phyloP scores from a whole-genome alignment of 1,284 basidiomycete genomes.

The Hemileia vastatrix region DNA sequence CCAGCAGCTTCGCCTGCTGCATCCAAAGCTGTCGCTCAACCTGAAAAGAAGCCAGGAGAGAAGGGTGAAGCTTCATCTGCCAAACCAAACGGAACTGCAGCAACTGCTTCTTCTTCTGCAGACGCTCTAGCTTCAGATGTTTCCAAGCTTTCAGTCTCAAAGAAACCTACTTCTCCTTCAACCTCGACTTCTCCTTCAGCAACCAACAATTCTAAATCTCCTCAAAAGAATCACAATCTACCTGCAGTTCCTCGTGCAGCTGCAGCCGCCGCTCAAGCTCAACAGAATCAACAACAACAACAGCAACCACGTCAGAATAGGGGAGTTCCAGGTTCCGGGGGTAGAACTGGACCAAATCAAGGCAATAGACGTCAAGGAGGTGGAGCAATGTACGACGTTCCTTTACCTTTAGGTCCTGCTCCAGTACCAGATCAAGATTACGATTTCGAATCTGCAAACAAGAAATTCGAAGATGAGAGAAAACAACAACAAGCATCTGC shows the following conservation, averaged over 20 bases:
- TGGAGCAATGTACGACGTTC: constrained; percentile 5
- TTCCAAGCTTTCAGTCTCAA: constrained; percentile 30
- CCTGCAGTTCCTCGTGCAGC: constrained; percentile 34
- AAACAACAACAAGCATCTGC: not conserved
- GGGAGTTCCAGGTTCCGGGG: constrained; percentile 17
- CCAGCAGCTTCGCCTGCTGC: constrained; percentile 22
- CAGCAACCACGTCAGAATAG: not conserved
- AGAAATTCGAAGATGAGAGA: constrained; percentile 36
- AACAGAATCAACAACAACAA: not conserved
- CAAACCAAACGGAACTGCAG: not conserved
- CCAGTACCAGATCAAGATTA: constrained; percentile 35
- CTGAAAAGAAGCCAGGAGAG: constrained; percentile 11
- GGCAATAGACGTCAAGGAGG: not conserved
- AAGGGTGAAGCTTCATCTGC: constrained; percentile 5
- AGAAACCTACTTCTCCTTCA: constrained; percentile 19
- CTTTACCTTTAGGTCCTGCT: constrained; percentile 6
- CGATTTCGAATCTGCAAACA: constrained; percentile 42
- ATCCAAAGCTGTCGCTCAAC: not conserved
- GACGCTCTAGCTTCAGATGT: constrained; percentile 34
- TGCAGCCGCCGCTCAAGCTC: constrained; percentile 26
- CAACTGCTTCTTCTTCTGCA: constrained; percentile 20
- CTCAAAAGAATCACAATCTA: constrained; percentile 25
- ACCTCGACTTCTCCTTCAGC: constrained; percentile 22
- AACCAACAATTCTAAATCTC: constrained; percentile 13
- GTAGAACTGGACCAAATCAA: constrained; percentile 5